phyloP scores from a whole-genome alignment of 2,329 filamentous ascomycete genomes.

The Graphilbum fragrans region DNA sequence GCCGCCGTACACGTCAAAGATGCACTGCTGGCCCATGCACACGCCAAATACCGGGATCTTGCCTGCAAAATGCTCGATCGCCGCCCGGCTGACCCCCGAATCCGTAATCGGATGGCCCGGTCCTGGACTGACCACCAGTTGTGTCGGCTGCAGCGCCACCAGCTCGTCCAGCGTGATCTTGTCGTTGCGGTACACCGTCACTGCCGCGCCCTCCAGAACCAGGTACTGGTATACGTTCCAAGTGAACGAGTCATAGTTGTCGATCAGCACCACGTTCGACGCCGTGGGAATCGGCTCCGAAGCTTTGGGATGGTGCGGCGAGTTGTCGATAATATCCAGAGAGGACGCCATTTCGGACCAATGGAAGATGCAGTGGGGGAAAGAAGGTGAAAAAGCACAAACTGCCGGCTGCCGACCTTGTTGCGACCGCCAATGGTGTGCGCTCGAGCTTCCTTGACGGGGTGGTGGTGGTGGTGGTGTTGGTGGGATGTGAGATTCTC shows the following conservation, averaged over 20 bases:
- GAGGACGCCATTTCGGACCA: constrained; percentile 30
- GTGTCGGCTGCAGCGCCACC: constrained; percentile 73
- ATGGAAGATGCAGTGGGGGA: background rate
- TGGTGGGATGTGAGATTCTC: no score
- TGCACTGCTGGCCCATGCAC: constrained; percentile 99
- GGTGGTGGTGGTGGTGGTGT: no score
- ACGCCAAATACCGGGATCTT: constrained; percentile 96
- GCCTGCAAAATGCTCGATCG: constrained; percentile 80
- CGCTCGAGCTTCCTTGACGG: no score
- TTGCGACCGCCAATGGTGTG: no score
- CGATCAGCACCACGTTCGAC: constrained; percentile 85
- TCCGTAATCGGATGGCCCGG: constrained; percentile 87
- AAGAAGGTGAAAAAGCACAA: background rate
- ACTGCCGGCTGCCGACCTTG: no score
- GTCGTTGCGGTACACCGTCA: constrained; percentile 87
- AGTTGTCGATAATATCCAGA: constrained; percentile 58
- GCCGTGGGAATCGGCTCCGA: constrained; percentile 64
- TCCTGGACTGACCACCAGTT: constrained; percentile 88
- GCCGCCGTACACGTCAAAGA: constrained; percentile 86
- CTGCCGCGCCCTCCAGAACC: constrained; percentile 84
- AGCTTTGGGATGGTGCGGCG: constrained; percentile 70
- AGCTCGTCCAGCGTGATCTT: constrained; percentile 78
- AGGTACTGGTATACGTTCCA: constrained; percentile 99
- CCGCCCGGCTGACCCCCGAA: constrained; percentile 85
- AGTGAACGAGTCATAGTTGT: constrained; percentile 99